Evolutionary conservation across 2,329 filamentous ascomycete genomes (phyloP).

Genomic region (Fusarium caatingaense): DNA sequence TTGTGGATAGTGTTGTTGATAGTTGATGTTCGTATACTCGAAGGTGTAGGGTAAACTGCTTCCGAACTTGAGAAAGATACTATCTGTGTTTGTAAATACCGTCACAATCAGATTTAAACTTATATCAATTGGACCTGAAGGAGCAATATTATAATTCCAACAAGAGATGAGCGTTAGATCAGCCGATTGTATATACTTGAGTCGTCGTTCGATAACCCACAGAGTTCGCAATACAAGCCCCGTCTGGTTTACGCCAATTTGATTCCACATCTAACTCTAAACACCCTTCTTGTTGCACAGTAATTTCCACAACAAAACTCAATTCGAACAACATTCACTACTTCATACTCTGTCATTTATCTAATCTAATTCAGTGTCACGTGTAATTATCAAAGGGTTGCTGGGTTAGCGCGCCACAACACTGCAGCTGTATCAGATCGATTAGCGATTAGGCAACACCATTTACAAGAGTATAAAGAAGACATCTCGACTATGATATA

Average conservation of each 20-base stretch:
- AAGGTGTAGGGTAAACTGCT: no score
- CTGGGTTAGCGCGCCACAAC: slow-evolving; percentile 33
- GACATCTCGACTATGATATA: background rate
- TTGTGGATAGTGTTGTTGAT: no score
- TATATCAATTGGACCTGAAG: no score
- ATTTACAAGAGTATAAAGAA: slow-evolving; percentile 16
- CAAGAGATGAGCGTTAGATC: no score
- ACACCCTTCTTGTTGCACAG: no score
- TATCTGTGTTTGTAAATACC: background rate
- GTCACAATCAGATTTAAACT: background rate
- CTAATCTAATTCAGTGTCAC: background rate
- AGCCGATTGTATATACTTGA: no score
- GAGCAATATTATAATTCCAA: no score
- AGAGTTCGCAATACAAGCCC: background rate
- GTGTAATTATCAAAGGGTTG: slow-evolving; percentile 13
- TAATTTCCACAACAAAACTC: background rate
- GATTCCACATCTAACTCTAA: no score
- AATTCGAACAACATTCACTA: no score
- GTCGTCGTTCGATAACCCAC: accelerated
- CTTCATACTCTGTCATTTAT: background rate
- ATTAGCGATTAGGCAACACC: slow-evolving; percentile 39
- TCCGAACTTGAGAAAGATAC: no score
- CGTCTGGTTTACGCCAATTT: no score
- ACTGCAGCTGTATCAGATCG: background rate
- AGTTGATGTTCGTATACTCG: no score